Evolutionary conservation across 1,139 yeast genomes (phyloP), one percentile per base, ranked within the genome.

Genomic region (Saccharomycopsis hybrid): DNA sequence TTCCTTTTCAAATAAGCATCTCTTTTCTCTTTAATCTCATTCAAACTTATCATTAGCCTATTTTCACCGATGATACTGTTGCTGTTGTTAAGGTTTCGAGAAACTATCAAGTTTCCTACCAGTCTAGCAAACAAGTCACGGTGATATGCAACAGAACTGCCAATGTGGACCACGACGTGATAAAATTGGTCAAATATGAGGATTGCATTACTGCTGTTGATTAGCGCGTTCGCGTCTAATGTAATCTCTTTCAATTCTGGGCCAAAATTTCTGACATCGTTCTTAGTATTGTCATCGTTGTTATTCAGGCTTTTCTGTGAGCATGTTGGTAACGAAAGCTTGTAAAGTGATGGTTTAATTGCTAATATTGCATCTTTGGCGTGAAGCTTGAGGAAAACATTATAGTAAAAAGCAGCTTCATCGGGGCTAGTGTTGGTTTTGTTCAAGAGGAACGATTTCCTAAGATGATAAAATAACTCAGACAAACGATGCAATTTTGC

Each of bases 391-490:
- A 49, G 2, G 52, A 75, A 65, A 60, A 78, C 71, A n/a, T 78
- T 74, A 58, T 79, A 82, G 64, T 80, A 80, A 62, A 76, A 80
- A 24, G 83, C 82, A 44, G 84, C 78, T 65, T 81, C 86, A 66
- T 81, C 87, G 1, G 86, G 86, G 4, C 86, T 80, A 60, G 78
- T 78, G 62, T 81, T 81, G 68, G 79, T 80, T 40, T 78, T 82
- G 59, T 78, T 83, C 59, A 80, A 71, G 61, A 81, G 78, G 62
- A 79, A 85, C 2, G 85, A 78, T 65, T 83, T 75, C 65, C 83
- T 72, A 63, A 80, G 71, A 64, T 80, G 79, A 61, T 79, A 81
- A 56, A 79, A 74, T 59, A 80, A 79, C 61, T 78, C 82, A 30
- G 85, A 85, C 57, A 78, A 72, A 61, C 76, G 65, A 5, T 79